These are phyloP conservation scores for Phytophthora ramorum DNA, from an alignment of 352 stramenopile species.

Conservation along the genomic window DNA sequence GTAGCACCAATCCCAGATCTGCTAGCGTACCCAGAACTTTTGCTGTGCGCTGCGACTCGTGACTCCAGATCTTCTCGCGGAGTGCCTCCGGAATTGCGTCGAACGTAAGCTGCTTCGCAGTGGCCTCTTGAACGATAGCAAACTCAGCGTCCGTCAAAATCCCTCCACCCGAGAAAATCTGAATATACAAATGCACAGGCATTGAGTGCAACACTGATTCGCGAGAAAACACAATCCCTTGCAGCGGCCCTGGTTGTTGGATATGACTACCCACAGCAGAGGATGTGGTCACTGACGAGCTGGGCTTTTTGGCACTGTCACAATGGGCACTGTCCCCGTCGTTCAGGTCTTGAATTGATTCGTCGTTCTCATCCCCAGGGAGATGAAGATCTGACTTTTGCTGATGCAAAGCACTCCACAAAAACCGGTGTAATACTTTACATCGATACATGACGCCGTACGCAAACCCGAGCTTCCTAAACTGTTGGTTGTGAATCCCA, in stretches of 20 bases:
- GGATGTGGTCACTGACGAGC: background rate
- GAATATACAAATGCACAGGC: slow-evolving; percentile 83
- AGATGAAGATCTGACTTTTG: slow-evolving; percentile 43
- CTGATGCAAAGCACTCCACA: slow-evolving; percentile 72
- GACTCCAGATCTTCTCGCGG: slow-evolving; percentile 71
- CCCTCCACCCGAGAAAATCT: slow-evolving; percentile 74
- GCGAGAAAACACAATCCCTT: slow-evolving; percentile 76
- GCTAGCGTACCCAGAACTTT: slow-evolving; percentile 79
- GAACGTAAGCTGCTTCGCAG: slow-evolving; percentile 57
- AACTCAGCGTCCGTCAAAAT: slow-evolving; percentile 67
- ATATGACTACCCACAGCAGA: background rate
- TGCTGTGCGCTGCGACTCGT: slow-evolving; percentile 71
- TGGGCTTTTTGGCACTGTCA: background rate
- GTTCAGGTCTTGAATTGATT: slow-evolving; percentile 47
- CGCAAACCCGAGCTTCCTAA: slow-evolving; percentile 77
- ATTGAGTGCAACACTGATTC: slow-evolving; percentile 81
- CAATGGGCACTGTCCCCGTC: slow-evolving; percentile 23
- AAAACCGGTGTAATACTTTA: slow-evolving; percentile 78
- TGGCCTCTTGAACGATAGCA: slow-evolving; percentile 55
- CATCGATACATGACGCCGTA: slow-evolving; percentile 88
- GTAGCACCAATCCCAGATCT: slow-evolving; percentile 70
- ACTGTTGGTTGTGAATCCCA: slow-evolving; percentile 68
- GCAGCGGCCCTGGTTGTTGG: slow-evolving; percentile 8
- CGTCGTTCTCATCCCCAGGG: slow-evolving; percentile 48
- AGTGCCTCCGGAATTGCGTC: slow-evolving; percentile 47